Evolutionary conservation across 73 alveolate species (phyloP).

Genomic region (Paramecium biaurelia): DNA sequence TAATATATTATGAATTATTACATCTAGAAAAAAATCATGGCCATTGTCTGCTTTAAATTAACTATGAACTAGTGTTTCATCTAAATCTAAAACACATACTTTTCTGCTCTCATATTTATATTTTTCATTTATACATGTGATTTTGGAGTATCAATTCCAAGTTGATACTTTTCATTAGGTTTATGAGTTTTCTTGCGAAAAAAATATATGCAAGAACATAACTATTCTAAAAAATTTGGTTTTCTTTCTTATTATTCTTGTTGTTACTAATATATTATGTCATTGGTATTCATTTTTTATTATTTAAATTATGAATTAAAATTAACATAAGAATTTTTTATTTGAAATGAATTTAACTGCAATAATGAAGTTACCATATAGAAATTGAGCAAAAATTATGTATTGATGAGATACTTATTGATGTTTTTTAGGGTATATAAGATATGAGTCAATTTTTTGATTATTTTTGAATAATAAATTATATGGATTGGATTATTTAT

Average conservation of each 20-base stretch:
- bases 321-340: not conserved
- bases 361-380: not conserved
- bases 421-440: not conserved
- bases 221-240: not conserved
- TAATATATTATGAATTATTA: not conserved
- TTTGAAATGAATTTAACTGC: not conserved
- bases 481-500: not conserved
- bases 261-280: not conserved
- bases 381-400: not conserved
- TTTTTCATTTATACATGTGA: not conserved
- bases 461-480: not conserved
- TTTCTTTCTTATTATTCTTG: not conserved
- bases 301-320: not conserved
- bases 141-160: conserved; percentile 45
- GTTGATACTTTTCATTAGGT: not conserved
- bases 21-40: conserved; percentile 52
- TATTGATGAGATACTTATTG: not conserved
- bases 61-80: conserved; percentile 77
- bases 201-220: not conserved
- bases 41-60: conserved; percentile 55
- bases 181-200: not conserved
- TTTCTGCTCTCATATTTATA: conserved; percentile 52
- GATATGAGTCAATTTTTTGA: not conserved
- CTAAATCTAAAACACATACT: conserved; percentile 71
- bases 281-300: not conserved